Conservation (phyloP, 805 yeast species). For the Teunomyces pallodes region DNA sequence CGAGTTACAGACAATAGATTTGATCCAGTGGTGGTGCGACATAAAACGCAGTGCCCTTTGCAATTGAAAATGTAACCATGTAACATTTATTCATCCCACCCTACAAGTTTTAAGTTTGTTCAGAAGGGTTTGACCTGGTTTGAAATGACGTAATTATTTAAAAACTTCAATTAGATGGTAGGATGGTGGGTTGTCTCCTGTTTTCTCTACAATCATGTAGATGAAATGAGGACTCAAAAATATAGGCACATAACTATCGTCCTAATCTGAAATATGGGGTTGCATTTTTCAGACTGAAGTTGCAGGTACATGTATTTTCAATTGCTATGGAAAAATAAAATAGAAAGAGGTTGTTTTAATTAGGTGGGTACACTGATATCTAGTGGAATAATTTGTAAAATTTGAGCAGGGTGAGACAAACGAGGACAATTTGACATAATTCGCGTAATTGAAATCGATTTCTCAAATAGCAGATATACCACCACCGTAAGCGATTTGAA, state of each 20-base stretch:
- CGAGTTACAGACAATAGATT: not conserved
- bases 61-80: not conserved
- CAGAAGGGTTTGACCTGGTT: not conserved
- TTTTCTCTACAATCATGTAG: not conserved
- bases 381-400: not conserved
- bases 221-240: not conserved
- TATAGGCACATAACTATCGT: not conserved
- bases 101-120: not conserved
- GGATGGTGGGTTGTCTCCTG: not conserved
- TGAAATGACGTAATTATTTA: not conserved
- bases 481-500: not conserved
- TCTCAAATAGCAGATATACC: not conserved
- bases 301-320: not conserved
- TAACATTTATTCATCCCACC: not conserved
- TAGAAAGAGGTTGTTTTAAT: not conserved
- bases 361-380: not conserved
- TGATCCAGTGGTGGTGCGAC: not conserved
- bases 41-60: not conserved
- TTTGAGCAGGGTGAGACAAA: not conserved
- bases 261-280: not conserved
- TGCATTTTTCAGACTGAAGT: not conserved
- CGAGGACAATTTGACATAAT: not conserved
- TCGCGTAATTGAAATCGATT: not conserved
- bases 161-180: not conserved
- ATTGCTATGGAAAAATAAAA: not conserved